These are phyloP conservation scores for Nothophaeocryptopus gaeumannii DNA, from an alignment of 2,329 filamentous ascomycete genomes.

Conservation along the genomic window DNA sequence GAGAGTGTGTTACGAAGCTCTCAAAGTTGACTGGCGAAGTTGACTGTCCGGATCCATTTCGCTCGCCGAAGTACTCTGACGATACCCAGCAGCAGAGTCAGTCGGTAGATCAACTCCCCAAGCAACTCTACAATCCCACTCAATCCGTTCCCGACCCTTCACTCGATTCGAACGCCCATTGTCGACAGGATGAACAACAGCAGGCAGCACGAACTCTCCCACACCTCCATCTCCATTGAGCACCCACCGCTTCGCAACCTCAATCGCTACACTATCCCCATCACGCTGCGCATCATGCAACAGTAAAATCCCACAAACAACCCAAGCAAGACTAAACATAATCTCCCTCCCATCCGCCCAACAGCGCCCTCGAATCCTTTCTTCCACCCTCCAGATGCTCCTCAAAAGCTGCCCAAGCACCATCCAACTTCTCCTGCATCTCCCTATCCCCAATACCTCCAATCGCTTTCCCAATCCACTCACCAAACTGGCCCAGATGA, in stretches of 20 bases:
- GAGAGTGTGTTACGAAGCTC: too few species aligned
- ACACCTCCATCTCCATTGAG: background rate
- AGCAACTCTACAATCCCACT: conserved; percentile 5
- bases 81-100: conserved; percentile 7
- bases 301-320: conserved; percentile 5
- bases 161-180: background rate
- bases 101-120: conserved; percentile 3
- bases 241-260: conserved; percentile 2
- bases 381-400: background rate
- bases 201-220: background rate
- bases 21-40: too few species aligned
- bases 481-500: background rate
- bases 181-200: background rate
- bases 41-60: too few species aligned
- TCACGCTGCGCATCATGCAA: conserved; percentile 2
- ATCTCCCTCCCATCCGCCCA: conserved; percentile 5
- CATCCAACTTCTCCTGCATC: background rate
- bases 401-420: background rate
- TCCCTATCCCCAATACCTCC: background rate
- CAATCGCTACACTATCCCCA: background rate
- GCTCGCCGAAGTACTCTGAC: background rate
- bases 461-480: background rate
- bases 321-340: conserved; percentile 4
- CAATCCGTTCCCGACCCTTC: background rate
- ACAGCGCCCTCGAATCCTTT: background rate